phyloP scores from a whole-genome alignment of 2,329 filamentous ascomycete genomes.

The Colletotrichum sp. region DNA sequence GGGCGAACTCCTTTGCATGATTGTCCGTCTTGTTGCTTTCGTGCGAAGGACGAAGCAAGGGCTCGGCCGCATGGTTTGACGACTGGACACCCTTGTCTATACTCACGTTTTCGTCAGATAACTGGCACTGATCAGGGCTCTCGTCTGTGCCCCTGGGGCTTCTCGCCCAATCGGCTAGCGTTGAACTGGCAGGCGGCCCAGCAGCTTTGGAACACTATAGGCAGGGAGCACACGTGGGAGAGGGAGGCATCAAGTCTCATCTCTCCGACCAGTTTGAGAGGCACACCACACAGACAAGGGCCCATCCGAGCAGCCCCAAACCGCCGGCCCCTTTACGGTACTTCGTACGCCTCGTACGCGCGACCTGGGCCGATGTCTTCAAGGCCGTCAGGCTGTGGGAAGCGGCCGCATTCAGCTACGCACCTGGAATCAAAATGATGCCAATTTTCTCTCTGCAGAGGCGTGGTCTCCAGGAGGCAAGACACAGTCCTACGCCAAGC shows the following conservation, averaged over 20 bases:
- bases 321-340: neutral
- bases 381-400: neutral
- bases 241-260: neutral
- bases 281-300: neutral
- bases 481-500: neutral
- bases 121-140: neutral
- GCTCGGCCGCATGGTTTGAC: neutral
- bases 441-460: neutral
- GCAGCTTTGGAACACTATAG: conserved; percentile 1
- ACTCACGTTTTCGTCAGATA: conserved; percentile 11
- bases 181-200: neutral
- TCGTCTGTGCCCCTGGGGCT: neutral
- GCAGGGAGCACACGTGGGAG: conserved; percentile 15
- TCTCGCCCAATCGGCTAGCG: neutral
- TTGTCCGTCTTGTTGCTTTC: neutral
- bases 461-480: neutral
- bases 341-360: neutral
- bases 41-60: neutral
- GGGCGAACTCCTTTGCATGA: neutral
- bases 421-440: neutral
- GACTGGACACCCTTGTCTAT: neutral
- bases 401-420: neutral
- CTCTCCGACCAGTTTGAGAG: conserved; percentile 1
- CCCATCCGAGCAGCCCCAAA: neutral
- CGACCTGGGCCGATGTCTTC: neutral